These are phyloP conservation scores for Lichtheimia ornata DNA, from an alignment of 371 early-diverging fungal genomes.

Conservation along the genomic window DNA sequence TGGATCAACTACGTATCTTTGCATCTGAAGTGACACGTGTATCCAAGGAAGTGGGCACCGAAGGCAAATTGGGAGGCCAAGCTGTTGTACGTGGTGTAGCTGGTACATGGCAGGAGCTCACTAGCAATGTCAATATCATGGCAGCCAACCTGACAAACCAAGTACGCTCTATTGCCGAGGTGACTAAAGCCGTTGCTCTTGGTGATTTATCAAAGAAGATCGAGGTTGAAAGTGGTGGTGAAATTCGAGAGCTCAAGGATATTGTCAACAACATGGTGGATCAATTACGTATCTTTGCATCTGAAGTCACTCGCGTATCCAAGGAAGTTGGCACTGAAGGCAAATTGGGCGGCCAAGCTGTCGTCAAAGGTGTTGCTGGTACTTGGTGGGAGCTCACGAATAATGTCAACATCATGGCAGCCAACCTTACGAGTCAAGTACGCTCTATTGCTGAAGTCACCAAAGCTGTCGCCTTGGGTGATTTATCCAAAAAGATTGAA, in stretches of 20 bases:
- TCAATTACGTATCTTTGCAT: conserved; percentile 57
- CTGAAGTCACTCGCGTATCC: no score
- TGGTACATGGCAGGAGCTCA: conserved; percentile 57
- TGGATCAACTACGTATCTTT: conserved; percentile 58
- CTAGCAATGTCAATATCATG: conserved; percentile 58
- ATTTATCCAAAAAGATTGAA: conserved; percentile 55
- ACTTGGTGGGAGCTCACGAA: conserved; percentile 57
- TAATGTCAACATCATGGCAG: conserved; percentile 59
- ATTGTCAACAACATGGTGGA: conserved; percentile 69
- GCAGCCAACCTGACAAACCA: conserved; percentile 55
- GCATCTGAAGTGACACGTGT: conserved; percentile 14
- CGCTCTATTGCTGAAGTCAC: conserved; percentile 64
- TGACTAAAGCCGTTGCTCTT: conserved; percentile 46
- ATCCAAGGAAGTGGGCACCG: no score
- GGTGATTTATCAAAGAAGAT: conserved; percentile 50
- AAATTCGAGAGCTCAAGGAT: conserved; percentile 52
- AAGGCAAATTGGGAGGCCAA: conserved; percentile 38
- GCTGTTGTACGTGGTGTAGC: conserved; percentile 42
- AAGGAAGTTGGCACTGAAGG: no score
- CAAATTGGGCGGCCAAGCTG: conserved; percentile 48
- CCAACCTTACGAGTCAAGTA: conserved; percentile 55
- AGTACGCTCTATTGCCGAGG: conserved; percentile 62
- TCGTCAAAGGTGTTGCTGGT: conserved; percentile 43
- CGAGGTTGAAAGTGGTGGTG: conserved; percentile 29
- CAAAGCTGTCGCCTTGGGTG: conserved; percentile 62